A percentile compares a stretch with the other conserved stretches of the same genome.
These are phyloP conservation scores for Saraca asoca DNA, from an alignment of 331 rosid species.

Conservation along the genomic window DNA sequence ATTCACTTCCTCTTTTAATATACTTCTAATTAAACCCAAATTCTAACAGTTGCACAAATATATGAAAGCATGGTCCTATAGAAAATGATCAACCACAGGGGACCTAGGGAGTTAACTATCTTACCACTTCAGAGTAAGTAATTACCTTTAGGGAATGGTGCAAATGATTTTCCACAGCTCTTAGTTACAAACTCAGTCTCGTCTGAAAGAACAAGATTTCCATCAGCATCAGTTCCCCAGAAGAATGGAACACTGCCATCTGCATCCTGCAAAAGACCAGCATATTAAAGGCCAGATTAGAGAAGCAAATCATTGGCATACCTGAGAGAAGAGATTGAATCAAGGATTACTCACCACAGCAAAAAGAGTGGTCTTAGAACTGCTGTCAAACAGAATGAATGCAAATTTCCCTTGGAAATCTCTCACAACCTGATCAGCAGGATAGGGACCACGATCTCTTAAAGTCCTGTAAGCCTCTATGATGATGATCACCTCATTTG, in stretches of 20 bases:
- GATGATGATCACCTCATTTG: conserved; percentile 82
- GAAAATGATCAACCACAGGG: conserved; percentile 13
- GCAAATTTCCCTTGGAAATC: conserved; percentile 94
- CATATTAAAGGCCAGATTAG: conserved; percentile 4
- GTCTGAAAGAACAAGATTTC: conserved; percentile 78
- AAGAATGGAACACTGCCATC: conserved; percentile 85
- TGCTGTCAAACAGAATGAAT: conserved; percentile 73
- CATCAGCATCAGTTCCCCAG: conserved; percentile 98
- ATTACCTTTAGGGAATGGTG: conserved; percentile 95
- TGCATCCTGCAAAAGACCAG: conserved; percentile 57
- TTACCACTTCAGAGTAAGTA: neutral
- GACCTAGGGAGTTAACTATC: neutral
- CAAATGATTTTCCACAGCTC: conserved; percentile 91
- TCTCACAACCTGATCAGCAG: conserved; percentile 94
- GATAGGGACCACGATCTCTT: conserved; percentile 96
- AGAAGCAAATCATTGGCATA: conserved; percentile 17
- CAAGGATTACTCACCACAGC: conserved; percentile 68
- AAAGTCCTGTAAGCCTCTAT: conserved; percentile 92
- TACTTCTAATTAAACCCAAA: neutral
- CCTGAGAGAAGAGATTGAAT: conserved; percentile 21
- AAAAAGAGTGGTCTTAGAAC: conserved; percentile 61
- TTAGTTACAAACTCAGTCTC: conserved; percentile 59
- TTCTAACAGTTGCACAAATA: neutral
- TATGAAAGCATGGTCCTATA: conserved; percentile 15
- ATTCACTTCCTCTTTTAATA: conserved; percentile 1